phyloP scores from a whole-genome alignment of 2,329 filamentous ascomycete species.

The Didymella arachidicola region DNA sequence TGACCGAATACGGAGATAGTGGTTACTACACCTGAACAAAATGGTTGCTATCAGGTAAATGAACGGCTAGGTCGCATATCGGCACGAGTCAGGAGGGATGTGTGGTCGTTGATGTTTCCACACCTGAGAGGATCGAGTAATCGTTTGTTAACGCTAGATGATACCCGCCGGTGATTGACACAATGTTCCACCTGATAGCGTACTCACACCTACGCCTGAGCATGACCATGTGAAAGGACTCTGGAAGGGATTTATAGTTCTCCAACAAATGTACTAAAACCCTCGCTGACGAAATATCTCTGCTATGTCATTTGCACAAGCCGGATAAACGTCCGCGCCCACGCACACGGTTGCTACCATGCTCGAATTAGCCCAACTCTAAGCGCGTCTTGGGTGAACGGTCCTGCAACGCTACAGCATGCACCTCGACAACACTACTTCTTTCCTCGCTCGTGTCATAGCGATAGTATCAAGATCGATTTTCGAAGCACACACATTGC shows the following conservation, averaged over 20 bases:
- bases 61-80: not conserved
- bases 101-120: conserved; percentile 1
- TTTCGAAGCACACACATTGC: not conserved
- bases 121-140: conserved; percentile 20
- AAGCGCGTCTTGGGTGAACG: not conserved
- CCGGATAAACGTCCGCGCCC: too few species aligned
- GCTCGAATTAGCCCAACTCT: not conserved
- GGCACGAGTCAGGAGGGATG: not conserved
- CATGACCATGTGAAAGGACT: not conserved
- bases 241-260: not conserved
- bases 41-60: conserved; percentile 6
- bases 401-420: not conserved
- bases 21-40: conserved; percentile 11
- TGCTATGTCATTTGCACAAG: not conserved
- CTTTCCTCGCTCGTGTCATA: not conserved
- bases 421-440: not conserved
- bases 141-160: conserved; percentile 8
- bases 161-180: conserved; percentile 11
- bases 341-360: not conserved
- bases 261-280: not conserved
- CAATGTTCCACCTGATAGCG: conserved; percentile 22
- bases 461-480: not conserved
- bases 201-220: conserved; percentile 1
- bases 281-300: not conserved
- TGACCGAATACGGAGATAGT: conserved; percentile 7